Evolutionary conservation across 2,329 filamentous ascomycete genomes (phyloP), one percentile per base, ranked within the genome.

Genomic region (Podosphaera fusca): DNA sequence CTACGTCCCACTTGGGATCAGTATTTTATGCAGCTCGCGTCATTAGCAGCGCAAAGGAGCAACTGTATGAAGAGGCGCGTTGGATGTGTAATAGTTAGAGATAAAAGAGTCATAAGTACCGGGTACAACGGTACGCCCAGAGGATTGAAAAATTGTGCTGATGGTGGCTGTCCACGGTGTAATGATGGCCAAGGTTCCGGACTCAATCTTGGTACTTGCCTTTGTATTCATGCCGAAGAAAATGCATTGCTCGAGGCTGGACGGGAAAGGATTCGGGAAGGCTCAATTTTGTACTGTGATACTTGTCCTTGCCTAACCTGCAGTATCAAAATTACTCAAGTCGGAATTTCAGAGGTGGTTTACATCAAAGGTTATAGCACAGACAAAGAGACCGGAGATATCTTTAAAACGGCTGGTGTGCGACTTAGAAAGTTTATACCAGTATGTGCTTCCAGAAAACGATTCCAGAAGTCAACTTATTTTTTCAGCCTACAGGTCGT

Each of bases 11-110:
- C 80, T 54, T 98, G 92, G 92, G 92, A 98, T 70, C 82, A 85
- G 65, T 98, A 98, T 72, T 98, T 98, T 68, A 98, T 98, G 92
- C 81, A 86, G 46, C 75, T 98, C n/a, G 89, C 92, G 4, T 87
- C 85, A 38, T 79, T 98, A 53, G 92, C 92, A 6, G 86, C 90
- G 0, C 84, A 87, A 63, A 79, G 92, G 61, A 87, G 83, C 67
- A 98, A 98, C 70, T 98, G 92, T 73, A 98, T 98, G 92, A 95
- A 96, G 72, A 79, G 92, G 35, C 81, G 90, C 61, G 92, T 98
- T 1, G 92, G 92, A 6, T 95, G 89, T 70, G 92, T 96, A 5
- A 76, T 98, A 8, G 89, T 96, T 38, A 77, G 84, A 61, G 83
- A 88, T 66, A 82, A 82, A 65, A 80, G 89, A 63, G 92, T 98